Conservation (phyloP, 352 stramenopile species). For the Phytophthora kernoviae region DNA sequence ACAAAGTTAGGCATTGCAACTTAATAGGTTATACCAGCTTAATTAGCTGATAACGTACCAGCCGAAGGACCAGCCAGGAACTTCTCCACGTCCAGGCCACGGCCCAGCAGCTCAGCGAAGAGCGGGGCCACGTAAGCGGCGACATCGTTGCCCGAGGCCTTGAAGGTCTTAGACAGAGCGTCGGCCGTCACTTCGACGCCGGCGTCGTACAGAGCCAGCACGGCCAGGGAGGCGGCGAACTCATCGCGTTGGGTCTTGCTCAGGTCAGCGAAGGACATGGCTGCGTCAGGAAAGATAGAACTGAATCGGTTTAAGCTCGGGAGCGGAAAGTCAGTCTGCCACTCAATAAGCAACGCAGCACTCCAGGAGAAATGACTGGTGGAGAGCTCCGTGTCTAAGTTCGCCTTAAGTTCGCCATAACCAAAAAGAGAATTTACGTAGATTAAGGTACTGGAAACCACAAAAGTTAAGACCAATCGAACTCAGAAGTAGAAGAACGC, state of each 20-base stretch:
- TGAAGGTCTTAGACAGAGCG: constrained; percentile 73
- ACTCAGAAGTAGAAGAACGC: no score
- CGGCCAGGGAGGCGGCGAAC: constrained; percentile 81
- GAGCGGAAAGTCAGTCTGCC: constrained; percentile 77
- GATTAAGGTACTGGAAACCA: neutral
- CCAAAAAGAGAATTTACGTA: neutral
- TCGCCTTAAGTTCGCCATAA: constrained; percentile 24
- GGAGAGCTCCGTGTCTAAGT: constrained; percentile 43
- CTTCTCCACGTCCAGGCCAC: constrained; percentile 87
- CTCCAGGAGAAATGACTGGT: constrained; percentile 69
- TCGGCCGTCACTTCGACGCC: constrained; percentile 81
- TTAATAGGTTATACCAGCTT: constrained; percentile 10
- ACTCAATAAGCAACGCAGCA: constrained; percentile 19
- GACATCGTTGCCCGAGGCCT: constrained; percentile 82
- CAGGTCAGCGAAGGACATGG: constrained; percentile 87
- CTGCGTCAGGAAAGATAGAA: constrained; percentile 67
- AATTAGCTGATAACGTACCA: constrained; percentile 45
- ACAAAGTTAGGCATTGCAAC: no score
- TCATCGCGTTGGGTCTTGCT: constrained; percentile 86
- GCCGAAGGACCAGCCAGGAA: constrained; percentile 88
- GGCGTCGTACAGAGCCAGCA: constrained; percentile 81
- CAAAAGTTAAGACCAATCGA: constrained; percentile 1
- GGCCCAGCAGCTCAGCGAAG: constrained; percentile 83
- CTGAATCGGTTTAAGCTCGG: constrained; percentile 90
- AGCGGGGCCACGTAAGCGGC: constrained; percentile 78